Base-by-base conservation (phyloP, 2,329 filamentous ascomycete species). In the Neonectria neomacrospora region DNA sequence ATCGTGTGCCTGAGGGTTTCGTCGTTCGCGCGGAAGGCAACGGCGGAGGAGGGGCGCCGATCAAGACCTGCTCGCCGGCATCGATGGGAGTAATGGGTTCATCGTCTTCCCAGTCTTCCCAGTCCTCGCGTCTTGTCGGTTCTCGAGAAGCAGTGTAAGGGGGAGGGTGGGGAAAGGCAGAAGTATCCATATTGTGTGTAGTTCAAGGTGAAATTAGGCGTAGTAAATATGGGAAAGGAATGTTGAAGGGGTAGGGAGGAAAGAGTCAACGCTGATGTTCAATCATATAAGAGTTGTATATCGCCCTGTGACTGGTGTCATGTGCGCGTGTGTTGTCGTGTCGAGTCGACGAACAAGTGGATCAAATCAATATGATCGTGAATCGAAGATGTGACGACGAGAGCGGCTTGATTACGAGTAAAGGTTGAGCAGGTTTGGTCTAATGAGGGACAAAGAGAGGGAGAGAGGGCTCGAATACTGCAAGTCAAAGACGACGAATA, bases 31-130 rank as follows among this genome's bases (percentile, higher is more conserved):
- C 47, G 2, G 66, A 56, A 20, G 64, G 54, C n/a, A 65, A 57
- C 18, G 65, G 67, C 11, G 71, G 69, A 20, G 66, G 54, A 51
- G 61, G 67, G 37, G 54, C 51, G 57, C 63, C 63, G 34, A 77
- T 74, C 37, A 75, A 73, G 57, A 76, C 69, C 58, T 79, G 78
- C 59, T 81, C 77, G 37, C 73, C 76, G 22, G 77, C 71, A 20
- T 80, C 77, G 57, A 80, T 78, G 37, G 79, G 78, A 11, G 81
- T 81, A 22, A 79, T 57, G 30, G 77, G 76, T 44, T 82, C 79
- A 53, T 85, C 82, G 64, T 85, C 83, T 58, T 84, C 81, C 84
- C 84, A 86, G 28, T 85, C 82, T 63, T 86, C 83, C 84, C 84
- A 85, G 9, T 85, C 82, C 14, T 84, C 81, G 52, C 67, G 74